Evolutionary conservation across 345 rosid genomes (phyloP).

Genomic region (Pistacia atlantica): DNA sequence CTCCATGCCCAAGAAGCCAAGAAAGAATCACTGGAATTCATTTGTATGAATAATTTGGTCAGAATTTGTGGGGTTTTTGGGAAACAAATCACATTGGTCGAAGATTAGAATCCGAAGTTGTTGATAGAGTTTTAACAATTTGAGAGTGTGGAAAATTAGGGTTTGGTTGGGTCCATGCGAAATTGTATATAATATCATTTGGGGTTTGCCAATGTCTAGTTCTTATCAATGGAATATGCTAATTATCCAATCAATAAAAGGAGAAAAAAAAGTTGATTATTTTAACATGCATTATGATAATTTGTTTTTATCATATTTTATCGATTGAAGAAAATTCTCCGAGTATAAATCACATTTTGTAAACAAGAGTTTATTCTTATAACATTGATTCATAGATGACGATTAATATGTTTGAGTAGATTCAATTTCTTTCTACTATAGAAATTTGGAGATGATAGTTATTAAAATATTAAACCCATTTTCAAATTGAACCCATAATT

Average conservation of each 20-base stretch:
- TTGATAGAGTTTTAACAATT: slow-evolving; percentile 4
- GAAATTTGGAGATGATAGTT: too few relatives aligned
- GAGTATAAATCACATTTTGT: background rate
- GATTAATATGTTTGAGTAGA: too few relatives aligned
- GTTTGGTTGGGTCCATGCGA: slow-evolving; percentile 12
- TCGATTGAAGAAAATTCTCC: too few relatives aligned
- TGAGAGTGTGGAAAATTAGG: slow-evolving; percentile 5
- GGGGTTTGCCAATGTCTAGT: slow-evolving; percentile 33
- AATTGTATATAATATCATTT: background rate
- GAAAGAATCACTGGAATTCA: slow-evolving; percentile 7
- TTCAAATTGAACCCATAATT: too few relatives aligned
- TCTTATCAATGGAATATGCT: slow-evolving; percentile 18
- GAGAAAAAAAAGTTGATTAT: background rate
- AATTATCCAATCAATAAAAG: background rate
- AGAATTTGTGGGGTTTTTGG: slow-evolving; percentile 18
- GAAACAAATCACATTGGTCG: slow-evolving; percentile 12
- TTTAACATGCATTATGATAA: too few relatives aligned
- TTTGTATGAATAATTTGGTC: background rate
- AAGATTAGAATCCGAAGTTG: slow-evolving; percentile 33
- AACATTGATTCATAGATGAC: too few relatives aligned
- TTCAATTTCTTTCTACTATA: too few relatives aligned
- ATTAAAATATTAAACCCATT: too few relatives aligned
- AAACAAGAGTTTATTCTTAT: background rate
- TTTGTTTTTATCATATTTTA: too few relatives aligned
- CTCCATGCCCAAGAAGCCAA: slow-evolving; percentile 41